phyloP scores from a whole-genome alignment of 2,329 filamentous ascomycete genomes.

The Capronia epimyces region DNA sequence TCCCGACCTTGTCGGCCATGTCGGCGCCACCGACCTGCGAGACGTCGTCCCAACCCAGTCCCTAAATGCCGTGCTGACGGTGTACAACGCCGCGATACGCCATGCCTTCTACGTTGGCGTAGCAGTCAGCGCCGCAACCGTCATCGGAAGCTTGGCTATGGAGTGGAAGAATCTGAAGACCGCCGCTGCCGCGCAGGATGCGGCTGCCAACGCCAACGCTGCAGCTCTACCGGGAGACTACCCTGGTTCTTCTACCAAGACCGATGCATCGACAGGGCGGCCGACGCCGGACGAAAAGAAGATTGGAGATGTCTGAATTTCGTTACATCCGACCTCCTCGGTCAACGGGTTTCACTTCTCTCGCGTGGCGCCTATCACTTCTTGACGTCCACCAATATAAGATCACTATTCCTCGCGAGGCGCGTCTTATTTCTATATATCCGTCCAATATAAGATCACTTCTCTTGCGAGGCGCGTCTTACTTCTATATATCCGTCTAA shows the following conservation, averaged over 20 bases:
- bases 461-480: too few relatives aligned
- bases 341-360: too few relatives aligned
- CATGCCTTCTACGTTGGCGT: conserved; percentile 57
- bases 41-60: conserved; percentile 47
- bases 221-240: neutral
- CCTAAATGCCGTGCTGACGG: conserved; percentile 51
- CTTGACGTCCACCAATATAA: too few relatives aligned
- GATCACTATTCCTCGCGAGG: too few relatives aligned
- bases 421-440: too few relatives aligned
- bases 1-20: conserved; percentile 14
- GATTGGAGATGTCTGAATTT: conserved; percentile 5
- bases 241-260: neutral
- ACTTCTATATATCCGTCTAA: too few relatives aligned
- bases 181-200: conserved; percentile 19
- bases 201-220: conserved; percentile 10
- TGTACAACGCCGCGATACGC: conserved; percentile 59
- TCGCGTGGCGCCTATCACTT: too few relatives aligned
- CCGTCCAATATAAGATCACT: too few relatives aligned
- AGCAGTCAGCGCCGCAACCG: conserved; percentile 48
- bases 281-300: conserved; percentile 4
- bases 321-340: neutral
- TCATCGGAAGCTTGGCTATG: conserved; percentile 52
- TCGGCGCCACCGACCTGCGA: conserved; percentile 41
- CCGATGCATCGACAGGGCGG: neutral
- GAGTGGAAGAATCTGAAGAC: conserved; percentile 64